Evolutionary conservation across 495 filamentous ascomycete genomes (phyloP).

Genomic region (Talaromyces adpressus): DNA sequence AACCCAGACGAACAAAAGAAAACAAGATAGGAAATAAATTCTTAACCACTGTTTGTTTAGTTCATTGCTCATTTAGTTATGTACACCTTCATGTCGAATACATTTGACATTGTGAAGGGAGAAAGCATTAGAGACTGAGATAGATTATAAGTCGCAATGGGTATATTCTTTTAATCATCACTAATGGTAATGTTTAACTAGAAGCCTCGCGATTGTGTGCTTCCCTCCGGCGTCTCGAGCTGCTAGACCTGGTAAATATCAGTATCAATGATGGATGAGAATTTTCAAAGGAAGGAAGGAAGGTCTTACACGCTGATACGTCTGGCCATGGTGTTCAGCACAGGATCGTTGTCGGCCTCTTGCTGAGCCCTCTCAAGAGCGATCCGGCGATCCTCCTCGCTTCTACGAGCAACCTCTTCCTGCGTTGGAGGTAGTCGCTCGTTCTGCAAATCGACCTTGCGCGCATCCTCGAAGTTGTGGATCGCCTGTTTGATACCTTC

Average conservation of each 20-base stretch:
- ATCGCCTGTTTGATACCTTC: constrained; percentile 99
- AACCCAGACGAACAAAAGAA: not conserved
- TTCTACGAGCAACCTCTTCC: constrained; percentile 78
- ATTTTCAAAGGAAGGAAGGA: constrained; percentile 7
- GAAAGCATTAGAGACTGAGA: constrained; percentile 1
- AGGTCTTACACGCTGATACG: constrained; percentile 98
- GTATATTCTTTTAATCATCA: not conserved
- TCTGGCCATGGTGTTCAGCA: constrained; percentile 74
- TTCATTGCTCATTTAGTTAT: constrained; percentile 9
- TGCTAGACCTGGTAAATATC: constrained; percentile 27
- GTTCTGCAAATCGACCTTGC: constrained; percentile 96
- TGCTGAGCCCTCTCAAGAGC: constrained; percentile 76
- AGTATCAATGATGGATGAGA: not conserved
- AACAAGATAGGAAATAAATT: not conserved
- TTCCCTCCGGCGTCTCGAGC: constrained; percentile 24
- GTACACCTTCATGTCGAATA: constrained; percentile 5
- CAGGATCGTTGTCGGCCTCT: constrained; percentile 88
- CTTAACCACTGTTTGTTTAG: constrained; percentile 10
- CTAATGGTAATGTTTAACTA: not conserved
- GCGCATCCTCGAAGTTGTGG: constrained; percentile 91
- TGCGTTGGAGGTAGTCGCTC: constrained; percentile 87
- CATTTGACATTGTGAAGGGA: not conserved
- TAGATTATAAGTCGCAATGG: not conserved
- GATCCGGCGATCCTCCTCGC: constrained; percentile 68
- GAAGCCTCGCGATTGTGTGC: constrained; percentile 6